Evolutionary conservation across 257 asterid genomes (phyloP).

Genomic region (Nemophila menziesii): DNA sequence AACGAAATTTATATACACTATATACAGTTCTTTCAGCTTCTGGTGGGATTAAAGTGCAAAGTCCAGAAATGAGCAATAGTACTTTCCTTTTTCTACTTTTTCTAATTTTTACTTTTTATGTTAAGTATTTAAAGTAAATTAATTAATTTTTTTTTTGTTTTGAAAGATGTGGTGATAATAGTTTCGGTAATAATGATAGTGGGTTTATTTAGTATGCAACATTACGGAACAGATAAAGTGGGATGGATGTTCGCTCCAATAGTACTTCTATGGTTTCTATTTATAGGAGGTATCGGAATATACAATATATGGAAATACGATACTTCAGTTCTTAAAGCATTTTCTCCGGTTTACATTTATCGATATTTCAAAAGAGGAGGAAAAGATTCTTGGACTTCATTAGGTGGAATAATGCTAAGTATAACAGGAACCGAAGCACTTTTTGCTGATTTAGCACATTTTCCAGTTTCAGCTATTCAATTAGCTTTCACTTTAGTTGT

Average conservation of each 20-base stretch:
- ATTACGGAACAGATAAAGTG: slow-evolving; percentile 78
- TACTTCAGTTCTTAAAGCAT: slow-evolving; percentile 52
- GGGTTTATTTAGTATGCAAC: slow-evolving; percentile 78
- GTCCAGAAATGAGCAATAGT: slow-evolving; percentile 80
- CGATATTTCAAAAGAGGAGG: slow-evolving; percentile 65
- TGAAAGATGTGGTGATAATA: slow-evolving; percentile 86
- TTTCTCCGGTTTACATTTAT: slow-evolving; percentile 77
- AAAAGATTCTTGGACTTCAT: slow-evolving; percentile 75
- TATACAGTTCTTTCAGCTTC: slow-evolving; percentile 96
- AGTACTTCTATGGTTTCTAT: slow-evolving; percentile 82
- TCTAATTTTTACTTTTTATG: no score
- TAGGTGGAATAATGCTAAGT: slow-evolving; percentile 96
- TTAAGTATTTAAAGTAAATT: no score
- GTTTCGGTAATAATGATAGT: slow-evolving; percentile 71
- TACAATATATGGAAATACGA: slow-evolving; percentile 70
- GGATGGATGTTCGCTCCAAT: slow-evolving; percentile 91
- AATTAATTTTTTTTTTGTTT: no score
- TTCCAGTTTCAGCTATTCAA: slow-evolving; percentile 87
- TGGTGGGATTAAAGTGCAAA: slow-evolving; percentile 84
- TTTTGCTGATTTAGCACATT: slow-evolving; percentile 98
- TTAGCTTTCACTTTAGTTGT: slow-evolving; percentile 83
- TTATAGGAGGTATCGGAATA: slow-evolving; percentile 71
- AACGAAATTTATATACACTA: slow-evolving; percentile 16
- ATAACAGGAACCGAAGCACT: slow-evolving; percentile 99
- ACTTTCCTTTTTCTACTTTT: slow-evolving; percentile 17